A percentile compares a stretch with the other conserved stretches of the same genome.
These are phyloP conservation scores for Discostella stelligera DNA, from an alignment of 352 stramenopile genomes.

Conservation along the genomic window DNA sequence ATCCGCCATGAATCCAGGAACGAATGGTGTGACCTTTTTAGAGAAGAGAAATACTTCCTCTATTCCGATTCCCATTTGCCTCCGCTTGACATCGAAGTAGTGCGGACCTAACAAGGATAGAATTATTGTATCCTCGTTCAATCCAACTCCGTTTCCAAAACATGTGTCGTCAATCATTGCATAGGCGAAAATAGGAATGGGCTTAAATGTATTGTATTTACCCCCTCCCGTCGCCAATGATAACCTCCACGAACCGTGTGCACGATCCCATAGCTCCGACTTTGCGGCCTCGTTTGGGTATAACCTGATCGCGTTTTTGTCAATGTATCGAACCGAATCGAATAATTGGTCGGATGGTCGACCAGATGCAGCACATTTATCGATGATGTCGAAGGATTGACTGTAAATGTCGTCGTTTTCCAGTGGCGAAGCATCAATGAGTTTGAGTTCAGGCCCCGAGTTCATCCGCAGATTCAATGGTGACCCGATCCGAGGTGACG, in stretches of 20 bases:
- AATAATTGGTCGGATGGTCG: constrained; percentile 51
- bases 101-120: constrained; percentile 60
- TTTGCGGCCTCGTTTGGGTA: constrained; percentile 52
- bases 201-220: constrained; percentile 57
- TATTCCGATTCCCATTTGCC: constrained; percentile 63
- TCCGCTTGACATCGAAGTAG: constrained; percentile 54
- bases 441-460: constrained; percentile 14
- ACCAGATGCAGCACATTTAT: constrained; percentile 41
- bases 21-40: constrained; percentile 46
- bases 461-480: constrained; percentile 6
- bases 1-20: constrained; percentile 47
- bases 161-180: constrained; percentile 66
- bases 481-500: background rate
- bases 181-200: constrained; percentile 67
- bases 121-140: constrained; percentile 56
- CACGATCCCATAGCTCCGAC: constrained; percentile 54
- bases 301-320: constrained; percentile 60
- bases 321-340: constrained; percentile 62
- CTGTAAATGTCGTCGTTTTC: constrained; percentile 44
- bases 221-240: constrained; percentile 58
- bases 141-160: constrained; percentile 70
- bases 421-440: background rate
- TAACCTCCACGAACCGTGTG: constrained; percentile 67
- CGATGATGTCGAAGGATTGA: constrained; percentile 55
- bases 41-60: constrained; percentile 58